Evolutionary conservation across 2,329 filamentous ascomycete species (phyloP).

Genomic region (Boeremia lycopersici): DNA sequence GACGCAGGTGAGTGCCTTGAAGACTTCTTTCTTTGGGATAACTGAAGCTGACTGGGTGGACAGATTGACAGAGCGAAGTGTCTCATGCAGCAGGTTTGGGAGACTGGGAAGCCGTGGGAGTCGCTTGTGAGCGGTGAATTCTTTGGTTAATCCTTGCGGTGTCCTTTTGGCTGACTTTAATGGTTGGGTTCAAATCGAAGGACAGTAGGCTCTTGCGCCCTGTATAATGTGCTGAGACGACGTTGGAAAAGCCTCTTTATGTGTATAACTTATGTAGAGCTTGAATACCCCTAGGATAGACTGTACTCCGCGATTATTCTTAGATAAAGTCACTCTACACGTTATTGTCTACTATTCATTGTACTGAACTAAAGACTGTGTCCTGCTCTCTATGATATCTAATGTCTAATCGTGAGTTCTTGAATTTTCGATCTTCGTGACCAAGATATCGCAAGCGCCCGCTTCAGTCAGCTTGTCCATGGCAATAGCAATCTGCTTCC

Average conservation of each 20-base stretch:
- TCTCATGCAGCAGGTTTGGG: slow-evolving; percentile 73
- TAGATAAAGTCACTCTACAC: background rate
- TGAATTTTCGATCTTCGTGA: slow-evolving; percentile 84
- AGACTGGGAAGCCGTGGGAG: slow-evolving; percentile 72
- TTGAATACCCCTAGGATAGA: slow-evolving; percentile 11
- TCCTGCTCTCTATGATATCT: background rate
- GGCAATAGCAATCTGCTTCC: slow-evolving; percentile 79
- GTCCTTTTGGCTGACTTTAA: background rate
- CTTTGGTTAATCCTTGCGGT: slow-evolving; percentile 55
- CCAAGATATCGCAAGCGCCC: slow-evolving; percentile 84
- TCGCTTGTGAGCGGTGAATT: slow-evolving; percentile 70
- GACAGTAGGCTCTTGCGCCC: background rate
- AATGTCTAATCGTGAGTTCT: slow-evolving; percentile 27
- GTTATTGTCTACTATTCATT: background rate
- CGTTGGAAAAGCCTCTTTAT: background rate
- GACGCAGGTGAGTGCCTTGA: slow-evolving; percentile 65
- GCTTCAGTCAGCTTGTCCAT: slow-evolving; percentile 83
- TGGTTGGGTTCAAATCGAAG: background rate
- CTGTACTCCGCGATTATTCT: background rate
- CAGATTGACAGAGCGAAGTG: slow-evolving; percentile 65
- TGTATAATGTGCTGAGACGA: background rate
- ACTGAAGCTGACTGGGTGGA: background rate
- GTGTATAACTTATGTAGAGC: background rate
- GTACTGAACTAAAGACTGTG: background rate
- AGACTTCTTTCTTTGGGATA: background rate